Conservation (phyloP, 2,329 filamentous ascomycete genomes). For the Diaporthe sp. region DNA sequence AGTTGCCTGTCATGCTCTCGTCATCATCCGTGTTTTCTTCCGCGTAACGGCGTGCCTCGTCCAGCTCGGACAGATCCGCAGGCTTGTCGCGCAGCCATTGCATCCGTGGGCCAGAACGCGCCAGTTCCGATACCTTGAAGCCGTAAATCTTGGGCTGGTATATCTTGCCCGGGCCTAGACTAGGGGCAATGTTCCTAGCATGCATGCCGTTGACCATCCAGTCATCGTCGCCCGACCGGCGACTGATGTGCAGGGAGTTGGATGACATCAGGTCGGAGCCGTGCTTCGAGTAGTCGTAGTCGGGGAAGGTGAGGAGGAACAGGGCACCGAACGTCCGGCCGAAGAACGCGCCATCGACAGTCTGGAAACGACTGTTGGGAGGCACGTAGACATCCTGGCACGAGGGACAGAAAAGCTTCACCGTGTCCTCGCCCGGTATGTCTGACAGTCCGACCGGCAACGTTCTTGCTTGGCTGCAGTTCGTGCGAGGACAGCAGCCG, state of each 20-base stretch:
- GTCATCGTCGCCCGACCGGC: constrained; percentile 58
- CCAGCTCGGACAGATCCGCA: constrained; percentile 82
- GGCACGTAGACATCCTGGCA: constrained; percentile 98
- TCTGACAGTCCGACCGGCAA: constrained; percentile 95
- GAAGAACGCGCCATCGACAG: constrained; percentile 97
- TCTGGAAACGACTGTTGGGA: constrained; percentile 96
- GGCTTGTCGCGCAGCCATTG: constrained; percentile 94
- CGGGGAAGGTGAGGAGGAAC: constrained; percentile 98
- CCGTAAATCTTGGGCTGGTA: constrained; percentile 98
- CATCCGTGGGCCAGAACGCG: constrained; percentile 93
- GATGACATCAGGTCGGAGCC: constrained; percentile 70
- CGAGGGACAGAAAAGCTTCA: constrained; percentile 97
- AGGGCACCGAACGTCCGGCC: constrained; percentile 96
- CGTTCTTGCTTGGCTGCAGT: constrained; percentile 91
- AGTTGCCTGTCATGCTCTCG: constrained; percentile 60
- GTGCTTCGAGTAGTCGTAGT: constrained; percentile 87
- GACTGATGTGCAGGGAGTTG: constrained; percentile 47
- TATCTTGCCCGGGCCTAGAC: constrained; percentile 84
- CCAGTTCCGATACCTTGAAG: constrained; percentile 92
- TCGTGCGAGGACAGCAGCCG: constrained; percentile 92
- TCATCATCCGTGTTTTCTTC: constrained; percentile 71
- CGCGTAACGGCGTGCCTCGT: constrained; percentile 76
- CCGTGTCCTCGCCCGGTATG: constrained; percentile 95
- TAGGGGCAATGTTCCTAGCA: constrained; percentile 88
- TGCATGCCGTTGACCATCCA: constrained; percentile 86